phyloP scores from a whole-genome alignment of 768 basidiomycete species.

The Inosperma sp. region DNA sequence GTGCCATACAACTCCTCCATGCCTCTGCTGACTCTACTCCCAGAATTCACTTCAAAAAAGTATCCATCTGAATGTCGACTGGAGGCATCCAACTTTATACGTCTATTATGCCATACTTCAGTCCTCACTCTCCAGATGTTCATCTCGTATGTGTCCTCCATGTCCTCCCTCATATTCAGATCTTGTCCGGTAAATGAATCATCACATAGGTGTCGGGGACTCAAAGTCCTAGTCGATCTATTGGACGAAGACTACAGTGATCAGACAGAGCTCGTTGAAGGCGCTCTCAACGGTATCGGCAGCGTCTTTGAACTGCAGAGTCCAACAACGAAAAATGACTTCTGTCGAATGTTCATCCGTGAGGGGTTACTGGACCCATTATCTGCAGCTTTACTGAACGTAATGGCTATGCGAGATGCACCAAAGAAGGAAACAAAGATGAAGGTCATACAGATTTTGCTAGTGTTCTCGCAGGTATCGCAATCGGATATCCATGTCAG shows the following conservation, averaged over 20 bases:
- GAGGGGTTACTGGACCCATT: conserved; percentile 94
- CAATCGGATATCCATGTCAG: conserved; percentile 92
- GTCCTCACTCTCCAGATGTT: conserved; percentile 97
- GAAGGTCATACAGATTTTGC: conserved; percentile 83
- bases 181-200: neutral
- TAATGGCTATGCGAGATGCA: conserved; percentile 70
- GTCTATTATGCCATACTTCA: conserved; percentile 87
- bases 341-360: conserved; percentile 95
- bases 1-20: conserved; percentile 4
- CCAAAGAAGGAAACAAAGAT: conserved; percentile 70
- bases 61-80: conserved; percentile 88
- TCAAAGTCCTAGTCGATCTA: conserved; percentile 91
- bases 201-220: conserved; percentile 74
- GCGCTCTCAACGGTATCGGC: conserved; percentile 90
- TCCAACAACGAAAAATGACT: conserved; percentile 96
- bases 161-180: neutral
- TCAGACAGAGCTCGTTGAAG: conserved; percentile 85
- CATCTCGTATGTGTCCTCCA: conserved; percentile 81
- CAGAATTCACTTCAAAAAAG: conserved; percentile 91
- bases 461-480: conserved; percentile 94
- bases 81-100: conserved; percentile 95
- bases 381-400: conserved; percentile 82
- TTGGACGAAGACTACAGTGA: conserved; percentile 94
- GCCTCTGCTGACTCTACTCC: conserved; percentile 4
- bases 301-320: conserved; percentile 96